phyloP scores from a whole-genome alignment of 2,329 filamentous ascomycete species.

The Achaetomium macrosporum region DNA sequence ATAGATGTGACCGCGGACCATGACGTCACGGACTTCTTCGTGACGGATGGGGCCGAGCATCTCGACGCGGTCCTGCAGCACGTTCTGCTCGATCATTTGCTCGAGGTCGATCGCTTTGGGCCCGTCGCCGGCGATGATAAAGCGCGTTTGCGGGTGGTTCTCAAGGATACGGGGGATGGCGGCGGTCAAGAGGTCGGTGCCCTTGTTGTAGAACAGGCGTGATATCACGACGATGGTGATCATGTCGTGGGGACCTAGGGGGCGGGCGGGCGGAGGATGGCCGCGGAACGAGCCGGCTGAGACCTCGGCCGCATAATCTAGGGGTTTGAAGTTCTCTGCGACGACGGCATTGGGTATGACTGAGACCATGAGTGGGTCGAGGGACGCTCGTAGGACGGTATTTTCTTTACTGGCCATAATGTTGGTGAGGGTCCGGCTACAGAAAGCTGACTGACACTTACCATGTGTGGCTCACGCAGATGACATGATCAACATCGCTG shows the following conservation, averaged over 20 bases:
- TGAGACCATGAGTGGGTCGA: slow-evolving; percentile 95
- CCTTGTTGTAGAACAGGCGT: slow-evolving; percentile 97
- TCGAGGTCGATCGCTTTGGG: slow-evolving; percentile 97
- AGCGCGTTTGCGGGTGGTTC: slow-evolving; percentile 85
- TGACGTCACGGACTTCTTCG: slow-evolving; percentile 94
- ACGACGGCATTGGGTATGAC: slow-evolving; percentile 98
- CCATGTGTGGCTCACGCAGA: slow-evolving; percentile 98
- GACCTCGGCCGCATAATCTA: slow-evolving; percentile 39
- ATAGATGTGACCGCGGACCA: slow-evolving; percentile 95
- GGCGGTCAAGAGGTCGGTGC: slow-evolving; percentile 92
- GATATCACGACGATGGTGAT: slow-evolving; percentile 98
- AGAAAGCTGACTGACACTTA: slow-evolving; percentile 34
- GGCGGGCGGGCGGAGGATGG: slow-evolving; percentile 53
- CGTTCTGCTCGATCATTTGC: slow-evolving; percentile 94
- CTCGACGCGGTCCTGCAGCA: slow-evolving; percentile 87
- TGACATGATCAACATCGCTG: slow-evolving; percentile 96
- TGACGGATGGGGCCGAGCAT: slow-evolving; percentile 89
- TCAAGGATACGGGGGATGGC: slow-evolving; percentile 89
- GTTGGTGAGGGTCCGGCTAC: slow-evolving; percentile 15
- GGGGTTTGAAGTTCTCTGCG: slow-evolving; percentile 86
- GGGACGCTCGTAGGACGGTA: slow-evolving; percentile 85
- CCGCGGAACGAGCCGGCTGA: slow-evolving; percentile 35
- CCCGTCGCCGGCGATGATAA: slow-evolving; percentile 92
- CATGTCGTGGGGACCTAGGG: slow-evolving; percentile 73
- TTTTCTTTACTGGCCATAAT: slow-evolving; percentile 74